Evolutionary conservation across 1,139 yeast species (phyloP).

Genomic region (Candida albicans): DNA sequence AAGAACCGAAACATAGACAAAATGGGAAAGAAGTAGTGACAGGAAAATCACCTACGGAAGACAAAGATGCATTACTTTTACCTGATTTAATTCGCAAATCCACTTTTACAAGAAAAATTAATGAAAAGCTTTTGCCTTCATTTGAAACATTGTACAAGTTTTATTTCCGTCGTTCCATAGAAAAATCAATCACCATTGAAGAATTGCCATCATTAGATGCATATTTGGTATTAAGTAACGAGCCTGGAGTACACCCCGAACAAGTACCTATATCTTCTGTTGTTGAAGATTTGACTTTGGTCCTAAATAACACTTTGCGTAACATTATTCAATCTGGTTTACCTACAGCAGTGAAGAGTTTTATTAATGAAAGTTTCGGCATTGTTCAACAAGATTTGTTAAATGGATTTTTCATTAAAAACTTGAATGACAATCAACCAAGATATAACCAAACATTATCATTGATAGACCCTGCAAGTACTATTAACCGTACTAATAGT

Average conservation of each 20-base stretch:
- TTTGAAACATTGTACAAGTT: conserved; percentile 65
- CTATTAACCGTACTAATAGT: conserved; percentile 17
- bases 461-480: conserved; percentile 15
- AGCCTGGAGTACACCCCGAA: conserved; percentile 36
- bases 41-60: conserved; percentile 6
- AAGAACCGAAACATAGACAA: background rate
- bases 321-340: conserved; percentile 66
- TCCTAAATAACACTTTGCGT: conserved; percentile 63
- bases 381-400: conserved; percentile 39
- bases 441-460: conserved; percentile 44
- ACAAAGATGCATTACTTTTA: conserved; percentile 27
- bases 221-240: conserved; percentile 20
- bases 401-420: conserved; percentile 45
- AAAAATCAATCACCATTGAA: conserved; percentile 78
- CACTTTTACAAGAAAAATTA: conserved; percentile 60
- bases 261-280: conserved; percentile 77
- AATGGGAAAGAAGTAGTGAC: too few relatives aligned
- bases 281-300: conserved; percentile 79
- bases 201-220: conserved; percentile 58
- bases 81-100: conserved; percentile 63
- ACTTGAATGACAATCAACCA: conserved; percentile 58
- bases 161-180: conserved; percentile 76
- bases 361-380: conserved; percentile 36
- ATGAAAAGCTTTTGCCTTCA: conserved; percentile 53
- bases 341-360: conserved; percentile 50